Percentiles rank a stretch among this genome's conserved stretches.
Evolutionary conservation across 1,284 basidiomycete species (phyloP).

Genomic region (Earliella scabrosa): DNA sequence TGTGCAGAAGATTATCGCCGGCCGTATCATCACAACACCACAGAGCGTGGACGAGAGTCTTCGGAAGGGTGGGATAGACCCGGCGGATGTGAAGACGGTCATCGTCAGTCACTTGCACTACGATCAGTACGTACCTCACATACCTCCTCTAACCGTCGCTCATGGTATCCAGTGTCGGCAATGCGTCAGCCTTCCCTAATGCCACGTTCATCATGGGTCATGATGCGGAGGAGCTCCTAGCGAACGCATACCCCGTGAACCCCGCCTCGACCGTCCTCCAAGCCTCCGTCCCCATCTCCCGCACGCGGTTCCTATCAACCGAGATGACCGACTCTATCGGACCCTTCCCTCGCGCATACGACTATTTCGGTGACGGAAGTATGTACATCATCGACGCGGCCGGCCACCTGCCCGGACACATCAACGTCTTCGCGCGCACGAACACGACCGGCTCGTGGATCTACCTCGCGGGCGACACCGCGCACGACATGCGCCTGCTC

Average conservation of each 20-base stretch:
- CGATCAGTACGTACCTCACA: conserved; percentile 34
- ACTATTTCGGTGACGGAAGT: conserved; percentile 60
- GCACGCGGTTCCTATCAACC: conserved; percentile 44
- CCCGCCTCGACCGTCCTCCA: conserved; percentile 39
- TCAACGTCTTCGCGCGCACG: conserved; percentile 60
- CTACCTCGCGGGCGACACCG: conserved; percentile 58
- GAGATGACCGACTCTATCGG: conserved; percentile 41
- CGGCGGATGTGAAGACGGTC: conserved; percentile 46
- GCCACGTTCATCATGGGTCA: conserved; percentile 51
- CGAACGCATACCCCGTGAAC: conserved; percentile 46
- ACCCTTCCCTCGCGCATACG: conserved; percentile 52
- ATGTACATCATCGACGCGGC: conserved; percentile 59
- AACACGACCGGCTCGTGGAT: conserved; percentile 58
- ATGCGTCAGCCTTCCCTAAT: conserved; percentile 47
- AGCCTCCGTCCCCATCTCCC: conserved; percentile 46
- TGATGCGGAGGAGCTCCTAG: conserved; percentile 39
- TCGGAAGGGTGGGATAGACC: conserved; percentile 47
- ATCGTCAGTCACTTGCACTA: conserved; percentile 55
- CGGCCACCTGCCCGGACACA: conserved; percentile 56
- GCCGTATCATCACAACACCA: conserved; percentile 31
- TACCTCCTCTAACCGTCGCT: background rate
- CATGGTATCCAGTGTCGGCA: conserved; percentile 37
- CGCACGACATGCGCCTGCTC: conserved; percentile 57
- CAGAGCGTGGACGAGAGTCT: conserved; percentile 55
- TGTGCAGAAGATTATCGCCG: conserved; percentile 14